A percentile compares a stretch with the other conserved stretches of the same genome.
These are phyloP conservation scores for Podaxis sp. DNA, from an alignment of 768 basidiomycete genomes.

Conservation along the genomic window DNA sequence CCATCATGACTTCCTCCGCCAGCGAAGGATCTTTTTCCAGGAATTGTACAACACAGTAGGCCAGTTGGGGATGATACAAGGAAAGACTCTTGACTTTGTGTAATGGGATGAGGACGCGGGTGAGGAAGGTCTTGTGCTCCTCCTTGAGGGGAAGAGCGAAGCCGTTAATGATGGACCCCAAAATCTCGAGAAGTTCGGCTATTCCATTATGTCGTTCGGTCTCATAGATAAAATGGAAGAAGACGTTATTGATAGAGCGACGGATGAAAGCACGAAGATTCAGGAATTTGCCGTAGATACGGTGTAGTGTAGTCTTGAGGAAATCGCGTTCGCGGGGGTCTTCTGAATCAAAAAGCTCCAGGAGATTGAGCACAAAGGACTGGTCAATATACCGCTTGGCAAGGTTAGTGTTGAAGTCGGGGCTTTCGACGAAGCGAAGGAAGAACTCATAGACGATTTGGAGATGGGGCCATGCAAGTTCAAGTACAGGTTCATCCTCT, in stretches of 20 bases:
- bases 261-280: conserved; percentile 98
- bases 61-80: conserved; percentile 97
- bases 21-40: conserved; percentile 91
- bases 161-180: conserved; percentile 99
- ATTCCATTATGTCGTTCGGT: conserved; percentile 99
- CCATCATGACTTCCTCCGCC: conserved; percentile 94
- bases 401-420: conserved; percentile 96
- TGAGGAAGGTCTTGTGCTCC: conserved; percentile 97
- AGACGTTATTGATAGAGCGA: conserved; percentile 98
- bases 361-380: conserved; percentile 88
- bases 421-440: conserved; percentile 95
- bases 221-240: conserved; percentile 98
- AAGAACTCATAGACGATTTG: conserved; percentile 99
- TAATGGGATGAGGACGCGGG: conserved; percentile 87
- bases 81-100: conserved; percentile 99
- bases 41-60: conserved; percentile 99
- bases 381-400: conserved; percentile 99
- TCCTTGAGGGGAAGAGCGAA: conserved; percentile 98
- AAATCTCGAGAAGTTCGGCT: conserved; percentile 94
- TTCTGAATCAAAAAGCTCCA: conserved; percentile 98
- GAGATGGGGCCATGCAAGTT: conserved; percentile 98
- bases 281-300: conserved; percentile 99
- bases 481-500: conserved; percentile 98
- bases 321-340: conserved; percentile 99
- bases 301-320: conserved; percentile 96